Base-by-base conservation (phyloP, 345 rosid species). In the Citrus sinensis region DNA sequence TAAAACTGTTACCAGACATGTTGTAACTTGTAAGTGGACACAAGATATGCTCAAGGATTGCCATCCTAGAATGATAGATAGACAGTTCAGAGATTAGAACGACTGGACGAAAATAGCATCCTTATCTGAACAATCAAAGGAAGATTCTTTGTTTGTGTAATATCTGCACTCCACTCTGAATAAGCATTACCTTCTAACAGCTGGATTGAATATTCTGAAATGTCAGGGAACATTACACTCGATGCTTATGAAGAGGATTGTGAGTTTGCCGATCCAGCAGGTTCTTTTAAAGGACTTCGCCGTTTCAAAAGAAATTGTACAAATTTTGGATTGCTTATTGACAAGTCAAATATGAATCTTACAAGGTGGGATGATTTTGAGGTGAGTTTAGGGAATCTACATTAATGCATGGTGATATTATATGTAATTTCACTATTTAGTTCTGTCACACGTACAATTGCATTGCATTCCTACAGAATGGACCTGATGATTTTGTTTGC, bases 191-290 rank as follows among this genome's bases (percentile, higher is more conserved):
- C 37, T 60, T 17, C 29, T 55, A 55, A 32, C 9, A 10, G 75
- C 19, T 34, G 46, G 19, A 17, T 46, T 71, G 49, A 61, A 74
- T 61, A 54, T 25, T 60, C 37, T 46, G 54, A 9, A 66, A 54
- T 51, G 34, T 80, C 83, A 95, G 98, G 98, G 71, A 84, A 89
- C 74, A 88, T 93, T 34, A 89, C 98, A 0, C 84, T 87, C n/a
- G 87, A 77, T 68, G 98, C 87, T 8, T 95, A 95, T 54, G 98
- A 93, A 81, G 97, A 93, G 80, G 87, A 91, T 75, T 95, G 99
- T 24, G 97, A 93, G 80, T 95, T 95, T 79, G 99, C 98, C 0
- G 99, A 95, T 82, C 99, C 99, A 14, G 99, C 99, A 0, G 97
- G 99, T 42, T 95, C 98, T n/a, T 95, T 93, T 78, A 92, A 77